Conservation (phyloP, 352 stramenopile genomes). For the Plasmopara halstedii region DNA sequence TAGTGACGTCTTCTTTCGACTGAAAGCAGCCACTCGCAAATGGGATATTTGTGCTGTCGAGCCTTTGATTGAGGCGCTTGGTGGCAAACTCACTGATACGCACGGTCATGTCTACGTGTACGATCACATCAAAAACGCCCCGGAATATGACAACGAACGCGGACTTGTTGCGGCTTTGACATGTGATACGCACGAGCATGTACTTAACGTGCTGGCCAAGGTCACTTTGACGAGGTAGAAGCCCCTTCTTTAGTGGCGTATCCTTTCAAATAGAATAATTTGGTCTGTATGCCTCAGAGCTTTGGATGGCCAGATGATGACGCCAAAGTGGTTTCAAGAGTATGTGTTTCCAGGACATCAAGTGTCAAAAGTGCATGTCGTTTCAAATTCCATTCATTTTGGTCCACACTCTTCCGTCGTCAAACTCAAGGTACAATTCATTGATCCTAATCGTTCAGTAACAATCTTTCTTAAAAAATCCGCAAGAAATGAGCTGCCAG, state of each 20-base stretch:
- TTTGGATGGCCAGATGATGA: conserved; percentile 36
- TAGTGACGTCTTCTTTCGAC: conserved; percentile 63
- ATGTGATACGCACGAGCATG: conserved; percentile 19
- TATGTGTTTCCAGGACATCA: conserved; percentile 18
- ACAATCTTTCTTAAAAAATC: conserved; percentile 64
- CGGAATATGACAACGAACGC: conserved; percentile 54
- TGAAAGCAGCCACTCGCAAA: conserved; percentile 60
- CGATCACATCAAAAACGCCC: conserved; percentile 34
- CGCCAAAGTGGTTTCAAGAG: conserved; percentile 36
- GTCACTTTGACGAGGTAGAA: conserved; percentile 52
- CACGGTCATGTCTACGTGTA: conserved; percentile 55
- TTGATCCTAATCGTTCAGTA: conserved; percentile 7
- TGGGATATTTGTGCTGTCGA: conserved; percentile 78
- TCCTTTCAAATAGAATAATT: conserved; percentile 1
- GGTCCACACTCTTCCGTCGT: conserved; percentile 52
- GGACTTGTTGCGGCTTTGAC: conserved; percentile 49
- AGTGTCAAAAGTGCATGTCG: conserved; percentile 16
- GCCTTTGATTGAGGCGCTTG: conserved; percentile 48
- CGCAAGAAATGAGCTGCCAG: conserved; percentile 40
- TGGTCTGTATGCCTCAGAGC: conserved; percentile 27
- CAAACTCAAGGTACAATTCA: conserved; percentile 26
- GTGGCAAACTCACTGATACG: conserved; percentile 49
- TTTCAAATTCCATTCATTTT: conserved; percentile 26
- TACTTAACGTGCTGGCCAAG: conserved; percentile 39
- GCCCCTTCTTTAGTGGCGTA: not conserved